These are phyloP conservation scores for Claviceps sorghi DNA, from an alignment of 2,329 filamentous ascomycete genomes.

Conservation along the genomic window DNA sequence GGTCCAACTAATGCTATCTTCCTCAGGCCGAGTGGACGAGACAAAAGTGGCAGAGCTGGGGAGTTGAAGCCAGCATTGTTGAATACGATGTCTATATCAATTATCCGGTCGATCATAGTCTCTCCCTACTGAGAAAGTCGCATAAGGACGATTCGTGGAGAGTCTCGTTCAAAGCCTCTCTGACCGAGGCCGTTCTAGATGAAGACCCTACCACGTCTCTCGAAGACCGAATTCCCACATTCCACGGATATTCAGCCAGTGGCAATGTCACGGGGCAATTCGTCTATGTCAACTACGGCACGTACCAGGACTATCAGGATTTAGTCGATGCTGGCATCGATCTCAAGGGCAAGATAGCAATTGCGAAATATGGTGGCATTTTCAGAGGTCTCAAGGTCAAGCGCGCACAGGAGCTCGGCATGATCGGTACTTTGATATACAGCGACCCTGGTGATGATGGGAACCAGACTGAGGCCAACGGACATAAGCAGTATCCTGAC, in stretches of 20 bases:
- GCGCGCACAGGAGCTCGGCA: slow-evolving; percentile 77
- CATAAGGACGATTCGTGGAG: slow-evolving; percentile 31
- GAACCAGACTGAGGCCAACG: slow-evolving; percentile 65
- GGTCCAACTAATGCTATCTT: slow-evolving; percentile 4
- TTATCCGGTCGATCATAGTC: slow-evolving; percentile 56
- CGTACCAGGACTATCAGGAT: slow-evolving; percentile 72
- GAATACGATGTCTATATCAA: slow-evolving; percentile 68
- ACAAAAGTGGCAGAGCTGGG: slow-evolving; percentile 58
- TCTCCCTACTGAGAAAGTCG: slow-evolving; percentile 45
- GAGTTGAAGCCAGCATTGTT: slow-evolving; percentile 47
- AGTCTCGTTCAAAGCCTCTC: slow-evolving; percentile 61
- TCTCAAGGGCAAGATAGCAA: slow-evolving; percentile 70
- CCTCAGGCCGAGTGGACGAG: slow-evolving; percentile 55
- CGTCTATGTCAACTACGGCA: slow-evolving; percentile 86
- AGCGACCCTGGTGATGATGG: slow-evolving; percentile 84
- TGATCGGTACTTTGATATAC: slow-evolving; percentile 75
- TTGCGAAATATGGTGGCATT: slow-evolving; percentile 71
- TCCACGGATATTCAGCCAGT: slow-evolving; percentile 86
- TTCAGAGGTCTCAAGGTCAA: slow-evolving; percentile 90
- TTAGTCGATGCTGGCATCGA: slow-evolving; percentile 59
- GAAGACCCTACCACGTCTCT: slow-evolving; percentile 69
- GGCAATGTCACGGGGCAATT: slow-evolving; percentile 82
- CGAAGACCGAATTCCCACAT: slow-evolving; percentile 64
- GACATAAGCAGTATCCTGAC: slow-evolving; percentile 63
- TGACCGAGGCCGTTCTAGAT: slow-evolving; percentile 72